Evolutionary conservation across 139 green algal genomes (phyloP).

Genomic region (Edaphochlamys debaryana): DNA sequence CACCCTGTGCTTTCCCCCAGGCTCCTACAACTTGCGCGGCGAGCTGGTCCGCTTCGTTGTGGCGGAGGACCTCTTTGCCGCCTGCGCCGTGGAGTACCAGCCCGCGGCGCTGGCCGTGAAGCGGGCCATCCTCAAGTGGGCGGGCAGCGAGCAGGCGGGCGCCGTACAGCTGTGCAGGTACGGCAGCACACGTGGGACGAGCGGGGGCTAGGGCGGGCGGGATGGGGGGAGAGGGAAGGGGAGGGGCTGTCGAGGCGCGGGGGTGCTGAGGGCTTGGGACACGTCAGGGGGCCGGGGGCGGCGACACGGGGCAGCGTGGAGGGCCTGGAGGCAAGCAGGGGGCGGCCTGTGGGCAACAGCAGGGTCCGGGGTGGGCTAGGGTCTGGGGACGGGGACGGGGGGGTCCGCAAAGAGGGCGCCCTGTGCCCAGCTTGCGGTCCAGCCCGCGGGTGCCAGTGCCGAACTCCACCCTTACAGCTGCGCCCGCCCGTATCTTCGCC

Average conservation of each 20-base stretch:
- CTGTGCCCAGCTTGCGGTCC: too few species aligned
- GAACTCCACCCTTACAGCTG: too few species aligned
- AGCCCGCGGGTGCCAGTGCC: too few species aligned
- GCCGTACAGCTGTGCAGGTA: slow-evolving; percentile 65
- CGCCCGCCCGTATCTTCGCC: too few species aligned
- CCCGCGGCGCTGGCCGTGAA: slow-evolving; percentile 59
- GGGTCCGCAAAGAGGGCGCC: too few species aligned
- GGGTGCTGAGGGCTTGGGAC: background rate
- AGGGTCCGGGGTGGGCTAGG: too few species aligned
- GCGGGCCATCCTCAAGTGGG: slow-evolving; percentile 67
- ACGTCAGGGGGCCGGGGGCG: background rate
- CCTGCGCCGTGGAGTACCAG: slow-evolving; percentile 60
- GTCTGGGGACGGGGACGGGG: too few species aligned
- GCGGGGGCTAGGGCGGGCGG: background rate
- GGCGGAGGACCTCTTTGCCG: slow-evolving; percentile 68
- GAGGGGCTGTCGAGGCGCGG: background rate
- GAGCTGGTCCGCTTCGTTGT: slow-evolving; percentile 72
- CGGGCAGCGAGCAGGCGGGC: slow-evolving; percentile 66
- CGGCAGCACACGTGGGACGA: background rate
- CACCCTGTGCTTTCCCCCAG: slow-evolving; percentile 22
- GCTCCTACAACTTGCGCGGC: slow-evolving; percentile 52
- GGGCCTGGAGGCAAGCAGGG: too few species aligned
- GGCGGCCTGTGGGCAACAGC: too few species aligned
- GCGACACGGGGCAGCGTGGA: too few species aligned
- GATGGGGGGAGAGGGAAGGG: too few species aligned